Percentiles rank a stretch among this genome's conserved stretches.
Conservation (phyloP, 805 yeast species). For the Nakazawaea siamensis region DNA sequence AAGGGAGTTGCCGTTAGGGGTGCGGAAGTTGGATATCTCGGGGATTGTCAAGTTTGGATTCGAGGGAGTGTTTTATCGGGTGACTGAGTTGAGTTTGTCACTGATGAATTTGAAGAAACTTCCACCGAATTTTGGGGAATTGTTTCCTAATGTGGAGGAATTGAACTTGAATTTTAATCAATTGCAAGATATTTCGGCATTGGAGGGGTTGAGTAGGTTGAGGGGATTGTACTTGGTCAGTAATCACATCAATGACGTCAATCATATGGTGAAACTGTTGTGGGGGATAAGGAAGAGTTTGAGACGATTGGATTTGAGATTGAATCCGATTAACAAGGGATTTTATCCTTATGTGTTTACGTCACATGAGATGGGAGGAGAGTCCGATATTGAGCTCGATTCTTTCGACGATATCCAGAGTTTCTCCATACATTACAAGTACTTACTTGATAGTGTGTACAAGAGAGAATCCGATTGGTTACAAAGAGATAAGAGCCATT, state of each 20-base stretch:
- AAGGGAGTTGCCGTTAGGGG: no score
- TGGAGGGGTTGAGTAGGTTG: conserved; percentile 27
- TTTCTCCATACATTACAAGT: conserved; percentile 29
- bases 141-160: conserved; percentile 39
- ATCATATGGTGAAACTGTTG: conserved; percentile 24
- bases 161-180: conserved; percentile 44
- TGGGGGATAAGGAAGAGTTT: conserved; percentile 24
- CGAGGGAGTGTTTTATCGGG: conserved; percentile 22
- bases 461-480: conserved; percentile 24
- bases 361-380: conserved; percentile 25
- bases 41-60: conserved; percentile 22
- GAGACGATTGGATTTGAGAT: conserved; percentile 35
- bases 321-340: conserved; percentile 38
- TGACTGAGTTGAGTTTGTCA: conserved; percentile 33
- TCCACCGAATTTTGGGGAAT: conserved; percentile 26
- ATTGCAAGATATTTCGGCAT: conserved; percentile 25
- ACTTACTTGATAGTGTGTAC: conserved; percentile 20
- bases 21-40: conserved; percentile 30
- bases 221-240: conserved; percentile 35
- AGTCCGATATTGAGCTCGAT: conserved; percentile 23
- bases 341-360: conserved; percentile 47
- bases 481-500: conserved; percentile 27
- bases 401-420: conserved; percentile 34
- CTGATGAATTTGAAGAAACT: conserved; percentile 34
- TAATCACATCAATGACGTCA: conserved; percentile 31